These are phyloP conservation scores for Candida andamanensis DNA, from an alignment of 805 yeast species.

Conservation along the genomic window DNA sequence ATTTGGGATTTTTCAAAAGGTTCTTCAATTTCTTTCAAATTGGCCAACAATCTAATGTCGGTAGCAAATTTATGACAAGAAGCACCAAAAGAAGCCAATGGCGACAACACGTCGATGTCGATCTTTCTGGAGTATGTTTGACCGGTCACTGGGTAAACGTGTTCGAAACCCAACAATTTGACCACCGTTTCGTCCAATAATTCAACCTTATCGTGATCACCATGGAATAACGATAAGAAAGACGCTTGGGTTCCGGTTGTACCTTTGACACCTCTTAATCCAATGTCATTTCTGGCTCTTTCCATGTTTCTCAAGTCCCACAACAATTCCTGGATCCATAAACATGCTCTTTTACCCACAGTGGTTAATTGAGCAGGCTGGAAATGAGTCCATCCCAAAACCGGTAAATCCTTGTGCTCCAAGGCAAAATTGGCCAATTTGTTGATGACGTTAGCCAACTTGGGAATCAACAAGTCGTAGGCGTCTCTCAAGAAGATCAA, in stretches of 20 bases:
- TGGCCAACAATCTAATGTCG: constrained; percentile 91
- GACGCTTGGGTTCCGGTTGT: constrained; percentile 99
- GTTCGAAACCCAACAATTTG: constrained; percentile 87
- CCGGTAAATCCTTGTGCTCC: constrained; percentile 91
- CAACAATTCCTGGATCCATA: constrained; percentile 95
- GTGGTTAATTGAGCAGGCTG: constrained; percentile 99
- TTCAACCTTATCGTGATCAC: constrained; percentile 96
- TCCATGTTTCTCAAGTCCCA: constrained; percentile 97
- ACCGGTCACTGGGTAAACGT: constrained; percentile 96
- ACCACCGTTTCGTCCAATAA: constrained; percentile 86
- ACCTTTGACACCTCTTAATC: constrained; percentile 97
- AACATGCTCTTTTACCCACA: constrained; percentile 95
- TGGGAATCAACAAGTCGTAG: constrained; percentile 86
- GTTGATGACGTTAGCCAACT: constrained; percentile 92
- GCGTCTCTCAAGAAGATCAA: constrained; percentile 95
- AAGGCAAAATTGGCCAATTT: constrained; percentile 84
- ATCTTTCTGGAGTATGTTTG: constrained; percentile 99
- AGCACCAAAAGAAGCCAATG: constrained; percentile 92
- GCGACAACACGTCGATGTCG: constrained; percentile 89
- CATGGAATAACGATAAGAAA: constrained; percentile 90
- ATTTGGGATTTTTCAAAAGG: constrained; percentile 98
- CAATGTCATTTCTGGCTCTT: constrained; percentile 94
- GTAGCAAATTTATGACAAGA: constrained; percentile 97
- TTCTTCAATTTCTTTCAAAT: constrained; percentile 95
- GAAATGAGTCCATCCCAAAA: constrained; percentile 98